These are phyloP conservation scores for Blastocystis sp. DNA, from an alignment of 352 stramenopile genomes.

Conservation along the genomic window DNA sequence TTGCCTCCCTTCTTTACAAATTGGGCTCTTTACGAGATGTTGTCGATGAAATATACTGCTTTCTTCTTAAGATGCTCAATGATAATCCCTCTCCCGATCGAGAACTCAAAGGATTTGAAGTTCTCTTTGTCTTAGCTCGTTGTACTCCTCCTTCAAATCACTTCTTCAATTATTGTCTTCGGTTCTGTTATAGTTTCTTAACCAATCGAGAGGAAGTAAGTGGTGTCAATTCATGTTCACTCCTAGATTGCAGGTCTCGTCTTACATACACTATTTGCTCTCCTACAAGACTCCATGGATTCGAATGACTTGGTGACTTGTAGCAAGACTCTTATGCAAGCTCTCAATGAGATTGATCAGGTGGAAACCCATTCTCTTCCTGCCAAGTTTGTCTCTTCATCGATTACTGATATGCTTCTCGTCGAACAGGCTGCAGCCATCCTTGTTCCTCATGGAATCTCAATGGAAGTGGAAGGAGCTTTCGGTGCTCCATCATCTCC, in stretches of 20 bases:
- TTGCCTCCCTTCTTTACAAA: background rate
- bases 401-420: background rate
- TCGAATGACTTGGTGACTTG: background rate
- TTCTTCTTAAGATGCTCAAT: background rate
- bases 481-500: background rate
- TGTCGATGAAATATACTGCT: constrained; percentile 1
- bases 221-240: background rate
- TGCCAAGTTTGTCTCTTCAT: background rate
- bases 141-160: background rate
- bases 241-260: background rate
- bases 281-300: background rate
- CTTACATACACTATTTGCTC: background rate
- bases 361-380: background rate
- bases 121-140: background rate
- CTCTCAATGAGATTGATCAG: background rate
- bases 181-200: background rate
- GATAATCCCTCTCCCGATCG: background rate
- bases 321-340: background rate
- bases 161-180: constrained; percentile 25
- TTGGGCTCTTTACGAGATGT: background rate
- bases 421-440: background rate
- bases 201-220: background rate
- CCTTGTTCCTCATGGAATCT: background rate
- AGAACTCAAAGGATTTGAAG: constrained; percentile 27
- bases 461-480: background rate